Base-by-base conservation (phyloP, 1,139 yeast species). In the Meyerozyma guilliermondii region DNA sequence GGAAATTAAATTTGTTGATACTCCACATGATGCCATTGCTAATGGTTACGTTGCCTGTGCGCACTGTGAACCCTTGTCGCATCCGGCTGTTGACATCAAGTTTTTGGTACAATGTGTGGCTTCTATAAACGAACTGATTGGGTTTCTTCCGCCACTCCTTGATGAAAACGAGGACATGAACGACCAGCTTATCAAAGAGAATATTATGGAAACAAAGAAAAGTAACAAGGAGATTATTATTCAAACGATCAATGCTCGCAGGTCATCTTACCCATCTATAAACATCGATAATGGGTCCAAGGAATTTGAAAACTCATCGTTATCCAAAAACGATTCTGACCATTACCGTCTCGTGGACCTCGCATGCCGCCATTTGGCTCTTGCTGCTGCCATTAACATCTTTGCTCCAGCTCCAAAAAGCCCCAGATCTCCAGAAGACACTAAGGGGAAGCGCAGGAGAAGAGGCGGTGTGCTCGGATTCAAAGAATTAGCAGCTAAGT, bases 401-500 rank as follows among this genome's bases (percentile, higher is more conserved):
- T 65, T 56, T 45, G 60, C 56, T 41, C 62, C 65, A 14, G 50
- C 50, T 34, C 47, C 49, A 14, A 50, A 50, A 35, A 49, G 50
- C n/a, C 46, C 62, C 33, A 53, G 42, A 47, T 53, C 53, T 14
- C 55, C 61, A 5, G 57, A 53, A 22, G 56, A 52, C 41, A 47
- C 48, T 33, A 76, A 78, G 53, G 45, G 44, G 38, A 81, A 81
- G 61, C 68, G 75, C 55, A 67, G 74, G 56, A 78, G 91, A 68
- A 75, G 95, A 59, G 96, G 96, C 20, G 96, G 95, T 31, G 89
- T 87, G 10, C 67, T 87, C 39, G 96, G 96, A 0, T 87, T 87
- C 65, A 86, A 87, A 61, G 96, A 87, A 60, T 72, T 87, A 58
- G 96, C 95, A 7, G 83, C 88, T 14, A 85, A 87, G 57, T 83